phyloP scores from a whole-genome alignment of 2,329 filamentous ascomycete species.

The Xylariales sp. region DNA sequence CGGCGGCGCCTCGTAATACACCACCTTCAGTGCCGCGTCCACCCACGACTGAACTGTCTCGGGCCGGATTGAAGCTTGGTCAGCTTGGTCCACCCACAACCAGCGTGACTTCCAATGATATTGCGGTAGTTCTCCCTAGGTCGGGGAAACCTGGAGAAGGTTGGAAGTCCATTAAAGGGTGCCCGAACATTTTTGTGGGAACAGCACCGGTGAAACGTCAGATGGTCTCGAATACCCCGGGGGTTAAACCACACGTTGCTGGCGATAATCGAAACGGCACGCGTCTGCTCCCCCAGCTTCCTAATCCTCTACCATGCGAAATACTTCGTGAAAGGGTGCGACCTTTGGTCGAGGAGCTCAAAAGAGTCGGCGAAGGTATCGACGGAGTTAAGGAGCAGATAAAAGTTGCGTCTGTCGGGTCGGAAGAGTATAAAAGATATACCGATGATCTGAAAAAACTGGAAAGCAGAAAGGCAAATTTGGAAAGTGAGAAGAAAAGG shows the following conservation, averaged over 20 bases:
- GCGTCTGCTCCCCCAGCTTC: constrained; percentile 24
- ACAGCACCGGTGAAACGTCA: constrained; percentile 26
- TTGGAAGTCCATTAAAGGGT: constrained; percentile 32
- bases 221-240: constrained; percentile 23
- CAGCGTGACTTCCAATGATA: not conserved
- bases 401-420: constrained; percentile 14
- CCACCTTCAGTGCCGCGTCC: constrained; percentile 24
- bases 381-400: constrained; percentile 16
- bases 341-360: constrained; percentile 30
- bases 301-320: constrained; percentile 33
- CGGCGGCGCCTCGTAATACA: constrained; percentile 15
- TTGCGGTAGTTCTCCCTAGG: constrained; percentile 4
- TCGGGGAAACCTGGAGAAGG: constrained; percentile 10
- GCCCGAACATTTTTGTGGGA: constrained; percentile 34
- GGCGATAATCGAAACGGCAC: constrained; percentile 35
- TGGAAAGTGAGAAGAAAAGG: constrained; percentile 32
- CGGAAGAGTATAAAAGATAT: constrained; percentile 24
- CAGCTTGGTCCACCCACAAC: constrained; percentile 1
- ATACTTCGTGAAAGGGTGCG: constrained; percentile 33
- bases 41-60: constrained; percentile 7
- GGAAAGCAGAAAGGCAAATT: constrained; percentile 20
- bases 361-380: constrained; percentile 24
- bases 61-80: constrained; percentile 1
- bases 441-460: constrained; percentile 29
- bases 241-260: constrained; percentile 36